A percentile compares a stretch with the other conserved stretches of the same genome.
phyloP scores from a whole-genome alignment of 352 stramenopile species.

The Thalassiosira mediterranea region DNA sequence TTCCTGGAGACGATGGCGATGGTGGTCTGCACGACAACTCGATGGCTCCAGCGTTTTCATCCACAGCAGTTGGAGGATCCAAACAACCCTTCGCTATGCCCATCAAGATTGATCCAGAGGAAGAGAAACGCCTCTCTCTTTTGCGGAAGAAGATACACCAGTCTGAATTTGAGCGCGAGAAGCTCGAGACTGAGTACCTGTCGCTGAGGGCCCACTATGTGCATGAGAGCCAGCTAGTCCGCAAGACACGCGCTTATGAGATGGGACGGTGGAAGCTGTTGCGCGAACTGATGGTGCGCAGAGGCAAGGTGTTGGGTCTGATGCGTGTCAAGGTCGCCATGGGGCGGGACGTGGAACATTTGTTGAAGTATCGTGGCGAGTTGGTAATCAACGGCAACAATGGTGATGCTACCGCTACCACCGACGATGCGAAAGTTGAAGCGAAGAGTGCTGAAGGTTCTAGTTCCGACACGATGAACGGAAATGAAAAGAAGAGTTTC shows the following conservation, averaged over 20 bases:
- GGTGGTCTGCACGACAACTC: too few species aligned
- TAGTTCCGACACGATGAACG: too few species aligned
- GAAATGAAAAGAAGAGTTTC: too few species aligned
- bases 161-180: conserved; percentile 71
- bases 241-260: conserved; percentile 46
- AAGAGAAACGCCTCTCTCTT: conserved; percentile 73
- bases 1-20: conserved; percentile 7
- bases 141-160: conserved; percentile 72
- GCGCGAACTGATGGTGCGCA: conserved; percentile 52
- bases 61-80: background rate
- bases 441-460: conserved; percentile 16
- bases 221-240: conserved; percentile 61
- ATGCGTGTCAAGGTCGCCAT: conserved; percentile 70
- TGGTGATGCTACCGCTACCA: background rate
- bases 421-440: background rate
- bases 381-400: conserved; percentile 13
- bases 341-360: conserved; percentile 60
- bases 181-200: conserved; percentile 79
- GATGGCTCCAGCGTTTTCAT: conserved; percentile 9
- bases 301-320: conserved; percentile 58
- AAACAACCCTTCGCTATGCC: conserved; percentile 54
- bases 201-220: conserved; percentile 78
- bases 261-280: conserved; percentile 60
- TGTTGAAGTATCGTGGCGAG: conserved; percentile 48
- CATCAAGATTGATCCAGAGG: conserved; percentile 82